Conservation (phyloP, 108 stramenopile genomes). For the Fistulifera pelliculosa region DNA sequence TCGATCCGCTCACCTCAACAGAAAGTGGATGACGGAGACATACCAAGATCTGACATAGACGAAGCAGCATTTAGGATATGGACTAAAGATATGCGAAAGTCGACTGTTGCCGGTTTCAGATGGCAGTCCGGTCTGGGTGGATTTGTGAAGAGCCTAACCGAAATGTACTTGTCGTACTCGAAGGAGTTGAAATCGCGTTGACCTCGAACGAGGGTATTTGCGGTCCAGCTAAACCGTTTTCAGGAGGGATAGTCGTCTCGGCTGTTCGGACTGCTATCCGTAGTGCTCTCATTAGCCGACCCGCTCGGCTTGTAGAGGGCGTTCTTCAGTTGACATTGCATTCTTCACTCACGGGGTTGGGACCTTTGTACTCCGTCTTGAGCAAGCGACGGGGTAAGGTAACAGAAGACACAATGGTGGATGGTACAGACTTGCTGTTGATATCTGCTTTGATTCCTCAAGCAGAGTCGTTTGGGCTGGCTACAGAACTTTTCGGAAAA, state of each 20-base stretch:
- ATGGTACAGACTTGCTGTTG: conserved; percentile 79
- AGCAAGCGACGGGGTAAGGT: conserved; percentile 84
- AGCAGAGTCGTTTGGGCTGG: conserved; percentile 78
- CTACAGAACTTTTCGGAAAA: conserved; percentile 71
- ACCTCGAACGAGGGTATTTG: conserved; percentile 5
- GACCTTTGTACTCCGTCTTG: conserved; percentile 69
- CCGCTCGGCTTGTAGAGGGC: conserved; percentile 71
- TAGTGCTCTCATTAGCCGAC: conserved; percentile 66
- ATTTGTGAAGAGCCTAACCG: conserved; percentile 85
- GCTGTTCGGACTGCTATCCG: conserved; percentile 72
- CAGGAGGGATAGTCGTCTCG: conserved; percentile 72
- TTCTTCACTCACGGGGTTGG: conserved; percentile 68
- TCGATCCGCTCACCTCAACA: conserved; percentile 3
- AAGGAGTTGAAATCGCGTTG: conserved; percentile 76
- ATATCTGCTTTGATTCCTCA: conserved; percentile 81
- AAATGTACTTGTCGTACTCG: conserved; percentile 65
- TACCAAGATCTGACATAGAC: conserved; percentile 20
- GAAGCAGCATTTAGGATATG: conserved; percentile 47
- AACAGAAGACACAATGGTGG: conserved; percentile 81
- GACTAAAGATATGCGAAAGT: conserved; percentile 65
- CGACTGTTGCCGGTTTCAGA: conserved; percentile 76
- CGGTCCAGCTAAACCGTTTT: conserved; percentile 35
- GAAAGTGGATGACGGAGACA: background rate
- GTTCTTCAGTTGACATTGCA: conserved; percentile 75
- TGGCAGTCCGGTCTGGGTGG: conserved; percentile 70